These are phyloP conservation scores for Cryptococcus sp. DNA, from an alignment of 1,284 basidiomycete genomes.

Conservation along the genomic window DNA sequence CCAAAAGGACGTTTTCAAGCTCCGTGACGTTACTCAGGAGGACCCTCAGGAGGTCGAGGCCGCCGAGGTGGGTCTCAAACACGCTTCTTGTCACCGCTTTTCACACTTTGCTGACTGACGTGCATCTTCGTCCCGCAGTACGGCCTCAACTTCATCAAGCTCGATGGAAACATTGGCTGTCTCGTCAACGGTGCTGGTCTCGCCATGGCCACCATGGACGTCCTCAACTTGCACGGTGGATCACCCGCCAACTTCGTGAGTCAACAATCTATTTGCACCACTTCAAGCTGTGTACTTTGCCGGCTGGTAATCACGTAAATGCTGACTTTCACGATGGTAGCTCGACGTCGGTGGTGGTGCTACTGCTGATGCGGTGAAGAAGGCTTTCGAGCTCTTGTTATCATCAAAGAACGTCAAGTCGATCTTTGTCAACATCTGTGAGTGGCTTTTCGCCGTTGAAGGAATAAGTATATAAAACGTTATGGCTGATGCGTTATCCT, in stretches of 20 bases:
- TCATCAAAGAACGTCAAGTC: conserved; percentile 90
- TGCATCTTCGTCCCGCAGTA: conserved; percentile 63
- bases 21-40: conserved; percentile 93
- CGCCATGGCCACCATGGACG: conserved; percentile 99
- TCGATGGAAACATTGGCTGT: conserved; percentile 97
- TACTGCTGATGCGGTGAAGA: conserved; percentile 97
- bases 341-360: conserved; percentile 98
- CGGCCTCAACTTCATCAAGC: conserved; percentile 98
- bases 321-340: conserved; percentile 32
- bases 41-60: conserved; percentile 95
- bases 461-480: background rate
- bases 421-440: conserved; percentile 96
- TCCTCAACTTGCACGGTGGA: conserved; percentile 90
- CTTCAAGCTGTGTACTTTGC: too few relatives aligned
- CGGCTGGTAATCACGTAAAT: background rate
- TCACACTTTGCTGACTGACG: background rate
- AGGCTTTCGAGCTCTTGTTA: conserved; percentile 95
- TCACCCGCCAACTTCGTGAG: conserved; percentile 84
- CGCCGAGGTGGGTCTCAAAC: conserved; percentile 39
- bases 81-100: too few relatives aligned
- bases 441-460: conserved; percentile 8
- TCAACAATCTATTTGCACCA: background rate
- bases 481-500: conserved; percentile 1
- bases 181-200: conserved; percentile 98
- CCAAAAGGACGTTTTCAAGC: conserved; percentile 83